A percentile compares a stretch with the other conserved stretches of the same genome.
Evolutionary conservation across 768 basidiomycete genomes (phyloP).

Genomic region (Punctularia strigosozonata): DNA sequence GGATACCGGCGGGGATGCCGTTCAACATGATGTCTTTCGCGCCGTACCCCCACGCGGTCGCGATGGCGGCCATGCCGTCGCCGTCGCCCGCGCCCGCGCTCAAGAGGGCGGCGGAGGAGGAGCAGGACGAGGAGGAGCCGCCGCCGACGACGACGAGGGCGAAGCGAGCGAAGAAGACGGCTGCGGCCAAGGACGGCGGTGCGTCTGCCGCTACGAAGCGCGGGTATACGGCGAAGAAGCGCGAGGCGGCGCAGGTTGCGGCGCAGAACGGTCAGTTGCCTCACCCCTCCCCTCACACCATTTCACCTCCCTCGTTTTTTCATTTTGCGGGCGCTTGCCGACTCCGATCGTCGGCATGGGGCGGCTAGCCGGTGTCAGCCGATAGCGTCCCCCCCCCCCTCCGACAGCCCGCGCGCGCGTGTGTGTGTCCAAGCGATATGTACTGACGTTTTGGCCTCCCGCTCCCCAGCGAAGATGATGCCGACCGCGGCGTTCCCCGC

Average conservation of each 20-base stretch:
- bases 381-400: too few relatives aligned
- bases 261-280: slow-evolving; percentile 46
- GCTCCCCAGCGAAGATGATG: too few relatives aligned
- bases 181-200: slow-evolving; percentile 21
- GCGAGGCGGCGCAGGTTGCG: slow-evolving; percentile 56
- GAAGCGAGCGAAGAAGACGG: slow-evolving; percentile 26
- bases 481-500: too few relatives aligned
- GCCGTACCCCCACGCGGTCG: neutral
- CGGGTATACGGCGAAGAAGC: slow-evolving; percentile 63
- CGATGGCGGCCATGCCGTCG: neutral
- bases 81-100: slow-evolving; percentile 15
- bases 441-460: too few relatives aligned
- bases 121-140: slow-evolving; percentile 26
- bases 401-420: too few relatives aligned
- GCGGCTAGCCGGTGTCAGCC: too few relatives aligned
- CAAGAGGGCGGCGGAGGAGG: slow-evolving; percentile 26
- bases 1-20: slow-evolving; percentile 7
- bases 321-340: too few relatives aligned
- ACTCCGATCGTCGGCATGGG: too few relatives aligned
- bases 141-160: slow-evolving; percentile 37
- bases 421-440: too few relatives aligned
- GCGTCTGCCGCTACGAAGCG: slow-evolving; percentile 37
- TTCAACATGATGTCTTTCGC: slow-evolving; percentile 10
- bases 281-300: too few relatives aligned
- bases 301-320: too few relatives aligned